Evolutionary conservation across 345 rosid species (phyloP).

Genomic region (thale cress (Arabidopsis thaliana)): TAIR10.1 NC_003075.7:17223501-17224000

Average conservation of each 20-base stretch:
- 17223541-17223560: constrained; percentile 79
- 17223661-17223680: constrained; percentile 52
- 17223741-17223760: background rate
- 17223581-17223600: constrained; percentile 1
- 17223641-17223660: constrained; percentile 76
- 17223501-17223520: constrained; percentile 85
- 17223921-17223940: background rate
- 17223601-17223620: constrained; percentile 4
- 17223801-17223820: constrained; percentile 48
- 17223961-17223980: constrained; percentile 48
- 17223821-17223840: constrained; percentile 47
- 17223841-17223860: constrained; percentile 36
- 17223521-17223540: constrained; percentile 98
- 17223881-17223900: constrained; percentile 26
- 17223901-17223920: constrained; percentile 2
- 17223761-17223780: background rate
- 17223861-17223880: constrained; percentile 50
- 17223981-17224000: constrained; percentile 47
- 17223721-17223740: constrained; percentile 19
- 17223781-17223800: constrained; percentile 5
- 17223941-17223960: constrained; percentile 39
- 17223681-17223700: constrained; percentile 50
- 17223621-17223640: constrained; percentile 53
- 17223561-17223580: constrained; percentile 11
- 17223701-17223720: constrained; percentile 57